These are phyloP conservation scores for Oleoguttula mirabilis DNA, from an alignment of 495 filamentous ascomycete species.

Conservation along the genomic window DNA sequence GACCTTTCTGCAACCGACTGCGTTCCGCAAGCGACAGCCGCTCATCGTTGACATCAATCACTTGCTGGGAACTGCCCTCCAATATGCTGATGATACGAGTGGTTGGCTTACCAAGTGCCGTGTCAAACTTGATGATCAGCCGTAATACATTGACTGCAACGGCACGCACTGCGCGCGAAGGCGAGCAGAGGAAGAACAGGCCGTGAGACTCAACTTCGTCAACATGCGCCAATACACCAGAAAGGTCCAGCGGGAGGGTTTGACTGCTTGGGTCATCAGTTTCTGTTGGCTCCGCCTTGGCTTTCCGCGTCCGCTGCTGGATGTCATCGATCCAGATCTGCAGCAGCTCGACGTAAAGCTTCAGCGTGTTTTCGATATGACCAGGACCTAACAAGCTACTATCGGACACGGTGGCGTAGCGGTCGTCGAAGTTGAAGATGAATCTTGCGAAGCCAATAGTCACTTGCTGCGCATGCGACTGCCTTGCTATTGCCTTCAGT, in stretches of 20 bases:
- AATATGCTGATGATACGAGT: slow-evolving; percentile 79
- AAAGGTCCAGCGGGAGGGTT: slow-evolving; percentile 69
- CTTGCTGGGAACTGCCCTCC: slow-evolving; percentile 74
- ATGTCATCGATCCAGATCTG: slow-evolving; percentile 97
- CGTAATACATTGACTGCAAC: slow-evolving; percentile 88
- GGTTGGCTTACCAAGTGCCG: slow-evolving; percentile 62
- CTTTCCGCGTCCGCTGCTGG: slow-evolving; percentile 68
- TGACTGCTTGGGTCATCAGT: slow-evolving; percentile 43
- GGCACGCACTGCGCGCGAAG: slow-evolving; percentile 74
- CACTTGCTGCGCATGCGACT: slow-evolving; percentile 87
- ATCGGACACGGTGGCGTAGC: slow-evolving; percentile 95
- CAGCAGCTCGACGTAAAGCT: slow-evolving; percentile 84
- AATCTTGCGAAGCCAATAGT: slow-evolving; percentile 94
- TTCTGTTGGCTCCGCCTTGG: slow-evolving; percentile 49
- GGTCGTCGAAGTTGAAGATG: slow-evolving; percentile 95
- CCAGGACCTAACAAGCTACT: slow-evolving; percentile 90
- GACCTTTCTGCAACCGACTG: slow-evolving; percentile 81
- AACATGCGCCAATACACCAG: slow-evolving; percentile 76
- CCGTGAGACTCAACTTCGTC: slow-evolving; percentile 96
- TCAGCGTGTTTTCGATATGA: slow-evolving; percentile 88
- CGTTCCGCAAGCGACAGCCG: slow-evolving; percentile 83
- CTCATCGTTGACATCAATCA: slow-evolving; percentile 87
- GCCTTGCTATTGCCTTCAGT: slow-evolving; percentile 84
- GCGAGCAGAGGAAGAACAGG: slow-evolving; percentile 95
- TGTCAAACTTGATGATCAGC: slow-evolving; percentile 88